phyloP scores from a whole-genome alignment of 2,329 filamentous ascomycete species.

The Penicillium psychrosexuale region DNA sequence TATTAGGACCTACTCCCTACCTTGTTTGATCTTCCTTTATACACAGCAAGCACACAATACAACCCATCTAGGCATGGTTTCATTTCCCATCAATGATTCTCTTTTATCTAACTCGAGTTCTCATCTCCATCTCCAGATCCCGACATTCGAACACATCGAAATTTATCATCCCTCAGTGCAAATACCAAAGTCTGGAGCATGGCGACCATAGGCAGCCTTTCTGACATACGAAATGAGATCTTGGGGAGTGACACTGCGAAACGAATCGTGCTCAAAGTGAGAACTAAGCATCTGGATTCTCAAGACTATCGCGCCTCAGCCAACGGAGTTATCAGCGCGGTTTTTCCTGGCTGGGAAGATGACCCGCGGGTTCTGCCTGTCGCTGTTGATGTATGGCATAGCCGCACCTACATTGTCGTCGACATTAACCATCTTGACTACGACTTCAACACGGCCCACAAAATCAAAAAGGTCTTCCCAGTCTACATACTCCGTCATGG shows the following conservation, averaged over 20 bases:
- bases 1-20: no score
- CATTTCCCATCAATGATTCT: no score
- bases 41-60: no score
- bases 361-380: background rate
- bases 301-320: background rate
- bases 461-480: background rate
- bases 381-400: background rate
- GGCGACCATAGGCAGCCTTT: background rate
- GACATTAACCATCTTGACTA: background rate
- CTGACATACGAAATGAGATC: background rate
- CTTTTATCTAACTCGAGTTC: background rate
- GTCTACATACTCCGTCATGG: background rate
- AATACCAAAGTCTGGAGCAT: background rate
- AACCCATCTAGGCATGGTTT: no score
- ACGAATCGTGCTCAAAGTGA: background rate
- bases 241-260: background rate
- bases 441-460: background rate
- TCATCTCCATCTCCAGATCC: background rate
- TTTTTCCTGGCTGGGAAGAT: background rate
- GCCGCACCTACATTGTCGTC: background rate
- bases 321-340: background rate
- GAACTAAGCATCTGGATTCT: background rate
- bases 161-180: background rate
- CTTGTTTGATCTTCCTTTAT: no score
- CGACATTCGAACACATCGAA: background rate